Conservation (phyloP, 768 basidiomycete genomes). For the Mrakia gelida region DNA sequence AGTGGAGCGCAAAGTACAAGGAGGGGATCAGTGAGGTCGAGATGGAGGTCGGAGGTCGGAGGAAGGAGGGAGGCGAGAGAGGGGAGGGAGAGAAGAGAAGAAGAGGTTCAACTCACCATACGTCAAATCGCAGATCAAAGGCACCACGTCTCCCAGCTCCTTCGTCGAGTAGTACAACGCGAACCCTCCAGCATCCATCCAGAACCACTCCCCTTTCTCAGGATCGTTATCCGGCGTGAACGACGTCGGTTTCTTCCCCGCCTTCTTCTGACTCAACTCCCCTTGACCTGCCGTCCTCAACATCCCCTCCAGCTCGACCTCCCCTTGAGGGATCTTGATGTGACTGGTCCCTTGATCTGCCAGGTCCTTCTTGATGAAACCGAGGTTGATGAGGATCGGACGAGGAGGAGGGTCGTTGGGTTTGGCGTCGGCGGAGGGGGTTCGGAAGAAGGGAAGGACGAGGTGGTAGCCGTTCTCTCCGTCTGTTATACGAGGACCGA, state of each 20-base stretch:
- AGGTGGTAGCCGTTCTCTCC: slow-evolving; percentile 83
- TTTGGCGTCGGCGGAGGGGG: slow-evolving; percentile 41
- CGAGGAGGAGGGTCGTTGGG: slow-evolving; percentile 44
- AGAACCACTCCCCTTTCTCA: slow-evolving; percentile 79
- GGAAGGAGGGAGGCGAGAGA: background rate
- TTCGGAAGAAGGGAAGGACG: slow-evolving; percentile 75
- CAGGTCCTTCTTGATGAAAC: slow-evolving; percentile 66
- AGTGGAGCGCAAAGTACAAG: background rate
- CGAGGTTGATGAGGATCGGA: slow-evolving; percentile 84
- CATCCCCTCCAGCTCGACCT: slow-evolving; percentile 79
- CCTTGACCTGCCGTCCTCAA: slow-evolving; percentile 50
- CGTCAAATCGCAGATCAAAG: slow-evolving; percentile 84
- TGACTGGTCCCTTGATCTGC: slow-evolving; percentile 16
- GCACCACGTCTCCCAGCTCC: slow-evolving; percentile 40
- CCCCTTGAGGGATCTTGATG: slow-evolving; percentile 42
- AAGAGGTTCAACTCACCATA: slow-evolving; percentile 59
- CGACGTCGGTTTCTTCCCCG: slow-evolving; percentile 53
- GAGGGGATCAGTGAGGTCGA: background rate
- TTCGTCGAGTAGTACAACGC: slow-evolving; percentile 47
- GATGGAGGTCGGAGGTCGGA: too few relatives aligned
- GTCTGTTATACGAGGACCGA: slow-evolving; percentile 82
- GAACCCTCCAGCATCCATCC: slow-evolving; percentile 80
- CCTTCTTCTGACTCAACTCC: slow-evolving; percentile 49
- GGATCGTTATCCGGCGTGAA: slow-evolving; percentile 90
- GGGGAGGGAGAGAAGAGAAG: background rate